Base-by-base conservation (phyloP, 2,329 filamentous ascomycete species). In the Myriosclerotinia scirpicola region DNA sequence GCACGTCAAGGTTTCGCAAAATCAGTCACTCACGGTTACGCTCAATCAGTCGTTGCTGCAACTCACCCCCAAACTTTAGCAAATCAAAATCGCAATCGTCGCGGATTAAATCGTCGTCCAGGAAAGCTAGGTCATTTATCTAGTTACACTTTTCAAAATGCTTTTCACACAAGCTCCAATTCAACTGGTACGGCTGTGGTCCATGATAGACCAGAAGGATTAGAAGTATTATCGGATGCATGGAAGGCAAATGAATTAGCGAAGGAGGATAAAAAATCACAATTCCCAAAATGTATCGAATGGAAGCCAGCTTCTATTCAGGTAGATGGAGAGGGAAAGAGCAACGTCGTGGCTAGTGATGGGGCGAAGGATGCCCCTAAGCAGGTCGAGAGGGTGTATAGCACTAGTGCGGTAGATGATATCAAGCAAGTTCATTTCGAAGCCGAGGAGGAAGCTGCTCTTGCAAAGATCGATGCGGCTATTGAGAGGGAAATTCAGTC, bases 1-100 rank as follows among this genome's bases (percentile, higher is more conserved):
- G 92, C 96, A 87, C 94, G 95, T 84, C 91, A 94, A 86, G 93
- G 92, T 90, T 90, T 97, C 82, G 89, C 92, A 78, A 98, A 98
- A 84, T 93, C 93, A 77, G 90, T 98, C 80, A 94, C 92, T 79
- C 92, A 98, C 87, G 94, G 94, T 81, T 98, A 97, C 86, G 93
- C 93, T 75, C 94, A 98, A 80, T 97, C 93, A 71, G 90, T 98
- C 81, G 93, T 99, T 81, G 95, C 95, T 77, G 94, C 93, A 75
- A 92, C 92, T 71, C 93, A 97, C 71, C 86, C 85, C 66, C 93
- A 89, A 85, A 92, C 88, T 84, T 88, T 82, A 77, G 92, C 87
- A 78, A 86, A 88, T 76, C 92, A 87, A 78, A 87, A 85, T 78
- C 84, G 86, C 73, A 85, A 85, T 70, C 85, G 84, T 75, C 89